These are phyloP conservation scores for Coemansia sp. DNA, from an alignment of 192 early-diverging fungal species.

Conservation along the genomic window DNA sequence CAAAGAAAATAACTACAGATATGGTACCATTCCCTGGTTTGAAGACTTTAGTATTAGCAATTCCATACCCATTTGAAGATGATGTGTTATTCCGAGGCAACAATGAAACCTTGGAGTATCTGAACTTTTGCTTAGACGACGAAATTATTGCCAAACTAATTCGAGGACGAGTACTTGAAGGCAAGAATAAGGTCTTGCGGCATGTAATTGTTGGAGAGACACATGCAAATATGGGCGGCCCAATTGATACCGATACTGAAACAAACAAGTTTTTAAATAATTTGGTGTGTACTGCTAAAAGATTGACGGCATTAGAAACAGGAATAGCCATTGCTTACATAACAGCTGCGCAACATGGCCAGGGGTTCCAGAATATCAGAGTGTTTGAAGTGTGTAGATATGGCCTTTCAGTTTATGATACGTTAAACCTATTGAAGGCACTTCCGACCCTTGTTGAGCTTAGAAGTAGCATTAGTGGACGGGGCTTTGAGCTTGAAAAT, in stretches of 20 bases:
- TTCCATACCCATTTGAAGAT: conserved; percentile 10
- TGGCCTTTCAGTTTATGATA: too few relatives aligned
- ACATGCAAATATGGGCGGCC: too few relatives aligned
- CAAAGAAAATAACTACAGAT: neutral
- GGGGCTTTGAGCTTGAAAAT: neutral
- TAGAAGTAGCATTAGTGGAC: neutral
- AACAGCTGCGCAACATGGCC: neutral
- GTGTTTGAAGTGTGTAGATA: too few relatives aligned
- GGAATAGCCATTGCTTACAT: too few relatives aligned
- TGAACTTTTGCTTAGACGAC: neutral
- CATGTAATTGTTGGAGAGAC: neutral
- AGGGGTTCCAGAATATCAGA: neutral
- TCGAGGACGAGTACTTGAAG: neutral
- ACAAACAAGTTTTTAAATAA: neutral
- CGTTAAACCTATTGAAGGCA: too few relatives aligned
- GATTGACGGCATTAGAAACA: neutral
- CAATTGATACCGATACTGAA: too few relatives aligned
- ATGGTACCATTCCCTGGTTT: neutral
- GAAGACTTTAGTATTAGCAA: too few relatives aligned
- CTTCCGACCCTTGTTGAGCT: neutral
- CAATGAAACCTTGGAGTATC: neutral
- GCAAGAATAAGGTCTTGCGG: neutral
- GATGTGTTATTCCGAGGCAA: conserved; percentile 16
- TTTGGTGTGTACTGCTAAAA: neutral
- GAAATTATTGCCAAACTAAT: neutral